Base-by-base conservation (phyloP, 202 grass and related monocot genomes). In the Schoenoplectus triqueter region DNA sequence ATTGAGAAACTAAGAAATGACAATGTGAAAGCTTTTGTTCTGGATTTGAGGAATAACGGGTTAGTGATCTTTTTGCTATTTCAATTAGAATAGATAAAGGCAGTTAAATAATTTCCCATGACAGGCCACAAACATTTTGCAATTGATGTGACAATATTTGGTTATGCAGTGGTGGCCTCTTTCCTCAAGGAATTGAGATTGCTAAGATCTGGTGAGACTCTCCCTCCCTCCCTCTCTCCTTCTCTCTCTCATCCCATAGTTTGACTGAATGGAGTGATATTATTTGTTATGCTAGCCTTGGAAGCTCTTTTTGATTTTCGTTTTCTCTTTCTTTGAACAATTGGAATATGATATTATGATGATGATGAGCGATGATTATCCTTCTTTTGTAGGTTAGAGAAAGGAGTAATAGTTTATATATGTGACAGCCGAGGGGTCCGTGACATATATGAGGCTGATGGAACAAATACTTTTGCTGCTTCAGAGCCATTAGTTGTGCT, bases 361-460 rank as follows among this genome's bases (percentile, higher is more conserved):
- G 31, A 31, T 31, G 31, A 31, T 31, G 31, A 31, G 31, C 31
- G 31, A 31, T 31, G 31, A 1, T 31, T 31, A 31, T 31, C 31
- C 31, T 31, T 31, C 31, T 66, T 86, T 44, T 76, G 65, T 69
- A 98, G 96, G 96, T 93, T 98, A 90, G 93, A 98, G 82, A 98
- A 98, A 91, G 96, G 96, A 52, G 88, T 95, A 46, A 98, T 98
- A 88, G 96, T 95, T 1, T 98, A 98, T 85, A 95, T 98, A 91
- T 95, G 93, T 7, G 96, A 98, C 74, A 98, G 88, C 55, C 87
- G 83, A 61, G 96, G 96, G 18, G 88, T 98, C 72, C 93, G 93
- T 88, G 96, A 98, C 80, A 98, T 98, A 85, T 98, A 98, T 52
- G 96, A 98, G 86, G 93, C 96, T 80, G 93, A 98, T 90, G 96